Conservation (phyloP, 371 early-diverging fungal species). For the Batrachochytrium dendrobatidis region DNA sequence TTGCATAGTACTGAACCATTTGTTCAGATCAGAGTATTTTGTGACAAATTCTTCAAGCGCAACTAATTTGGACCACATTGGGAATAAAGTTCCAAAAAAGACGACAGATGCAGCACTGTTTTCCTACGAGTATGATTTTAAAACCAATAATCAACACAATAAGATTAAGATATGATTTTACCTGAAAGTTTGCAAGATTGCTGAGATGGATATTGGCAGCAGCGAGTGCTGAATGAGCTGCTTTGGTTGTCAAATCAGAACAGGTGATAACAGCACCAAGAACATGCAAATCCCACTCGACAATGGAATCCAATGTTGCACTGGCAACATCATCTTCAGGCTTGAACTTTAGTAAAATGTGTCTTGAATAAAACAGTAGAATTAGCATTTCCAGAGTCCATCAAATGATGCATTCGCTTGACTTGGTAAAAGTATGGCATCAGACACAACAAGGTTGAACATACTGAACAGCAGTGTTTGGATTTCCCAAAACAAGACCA, state of each 20-base stretch:
- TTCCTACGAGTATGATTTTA: background rate
- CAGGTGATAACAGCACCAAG: background rate
- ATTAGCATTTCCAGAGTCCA: background rate
- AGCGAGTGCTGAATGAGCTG: too few species aligned
- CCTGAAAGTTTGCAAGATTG: too few species aligned
- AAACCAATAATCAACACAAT: too few species aligned
- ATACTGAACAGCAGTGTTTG: background rate
- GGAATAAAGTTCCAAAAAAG: background rate
- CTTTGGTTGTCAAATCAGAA: background rate
- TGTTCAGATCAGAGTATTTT: background rate
- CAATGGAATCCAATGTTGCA: background rate
- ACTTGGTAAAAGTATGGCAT: background rate
- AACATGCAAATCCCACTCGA: background rate
- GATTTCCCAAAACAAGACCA: background rate
- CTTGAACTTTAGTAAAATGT: background rate
- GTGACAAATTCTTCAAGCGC: background rate
- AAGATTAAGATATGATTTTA: too few species aligned
- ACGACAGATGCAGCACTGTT: background rate
- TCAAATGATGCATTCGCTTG: background rate
- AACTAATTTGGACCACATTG: background rate
- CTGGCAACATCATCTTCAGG: background rate
- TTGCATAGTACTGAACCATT: background rate
- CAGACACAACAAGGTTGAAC: background rate
- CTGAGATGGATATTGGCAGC: too few species aligned
- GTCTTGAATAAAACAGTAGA: too few species aligned